Conservation (phyloP, 1,284 basidiomycete genomes). For the Termitomyces sp. region DNA sequence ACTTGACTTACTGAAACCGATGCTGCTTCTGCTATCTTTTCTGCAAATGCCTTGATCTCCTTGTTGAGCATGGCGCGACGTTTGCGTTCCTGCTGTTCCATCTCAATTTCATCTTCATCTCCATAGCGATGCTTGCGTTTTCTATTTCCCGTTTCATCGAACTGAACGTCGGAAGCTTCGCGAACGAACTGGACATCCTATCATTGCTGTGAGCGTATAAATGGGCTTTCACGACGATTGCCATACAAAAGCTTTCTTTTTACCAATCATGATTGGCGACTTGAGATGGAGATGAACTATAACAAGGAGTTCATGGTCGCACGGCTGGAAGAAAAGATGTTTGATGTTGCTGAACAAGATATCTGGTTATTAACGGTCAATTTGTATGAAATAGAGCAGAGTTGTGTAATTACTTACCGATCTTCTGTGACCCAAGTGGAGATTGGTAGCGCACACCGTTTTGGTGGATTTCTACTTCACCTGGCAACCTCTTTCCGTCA, state of each 20-base stretch:
- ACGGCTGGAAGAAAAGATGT: slow-evolving; percentile 98
- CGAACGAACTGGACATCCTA: slow-evolving; percentile 98
- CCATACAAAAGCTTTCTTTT: slow-evolving; percentile 90
- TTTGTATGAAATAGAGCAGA: neutral
- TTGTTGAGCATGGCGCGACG: slow-evolving; percentile 88
- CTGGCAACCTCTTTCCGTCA: slow-evolving; percentile 89
- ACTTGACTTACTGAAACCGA: slow-evolving; percentile 55
- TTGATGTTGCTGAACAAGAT: slow-evolving; percentile 97
- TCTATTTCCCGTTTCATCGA: slow-evolving; percentile 98
- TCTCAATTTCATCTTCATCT: slow-evolving; percentile 98
- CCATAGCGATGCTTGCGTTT: slow-evolving; percentile 97
- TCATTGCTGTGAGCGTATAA: slow-evolving; percentile 4
- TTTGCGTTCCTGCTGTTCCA: slow-evolving; percentile 95
- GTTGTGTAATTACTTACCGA: slow-evolving; percentile 63
- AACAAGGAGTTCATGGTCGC: slow-evolving; percentile 94
- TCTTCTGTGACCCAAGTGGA: slow-evolving; percentile 83
- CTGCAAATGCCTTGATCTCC: slow-evolving; percentile 92
- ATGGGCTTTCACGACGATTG: neutral
- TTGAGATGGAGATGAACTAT: slow-evolving; percentile 93
- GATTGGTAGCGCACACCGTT: slow-evolving; percentile 95
- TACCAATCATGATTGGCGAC: slow-evolving; percentile 97
- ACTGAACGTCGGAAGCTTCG: slow-evolving; percentile 96
- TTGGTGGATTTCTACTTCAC: slow-evolving; percentile 96
- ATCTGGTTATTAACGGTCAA: slow-evolving; percentile 45
- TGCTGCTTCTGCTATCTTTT: slow-evolving; percentile 87